These are phyloP conservation scores for Suillus occidentalis DNA, from an alignment of 768 basidiomycete genomes.

Conservation along the genomic window DNA sequence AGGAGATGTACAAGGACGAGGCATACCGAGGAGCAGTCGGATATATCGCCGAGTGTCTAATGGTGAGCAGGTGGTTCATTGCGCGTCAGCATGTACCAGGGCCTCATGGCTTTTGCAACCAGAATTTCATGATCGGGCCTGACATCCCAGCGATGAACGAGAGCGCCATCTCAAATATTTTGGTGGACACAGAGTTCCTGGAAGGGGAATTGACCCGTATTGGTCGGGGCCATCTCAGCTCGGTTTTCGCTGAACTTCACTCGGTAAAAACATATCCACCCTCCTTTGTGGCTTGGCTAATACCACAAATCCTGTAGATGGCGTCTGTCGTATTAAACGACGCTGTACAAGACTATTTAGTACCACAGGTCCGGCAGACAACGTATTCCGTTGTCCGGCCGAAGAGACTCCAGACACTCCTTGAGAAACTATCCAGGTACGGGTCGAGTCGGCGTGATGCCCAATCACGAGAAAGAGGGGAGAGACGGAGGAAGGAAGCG, in stretches of 20 bases:
- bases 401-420: constrained; percentile 67
- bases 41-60: constrained; percentile 84
- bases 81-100: background rate
- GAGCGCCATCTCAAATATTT: constrained; percentile 81
- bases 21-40: constrained; percentile 87
- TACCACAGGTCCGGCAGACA: constrained; percentile 65
- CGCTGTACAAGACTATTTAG: constrained; percentile 76
- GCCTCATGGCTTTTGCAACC: constrained; percentile 2
- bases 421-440: constrained; percentile 77
- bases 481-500: constrained; percentile 74
- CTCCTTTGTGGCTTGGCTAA: constrained; percentile 9
- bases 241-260: constrained; percentile 79
- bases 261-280: constrained; percentile 48
- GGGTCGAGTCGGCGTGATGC: constrained; percentile 63
- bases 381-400: constrained; percentile 67
- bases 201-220: constrained; percentile 82
- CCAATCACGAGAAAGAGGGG: constrained; percentile 61
- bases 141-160: constrained; percentile 83
- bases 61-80: constrained; percentile 54
- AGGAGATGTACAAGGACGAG: constrained; percentile 83
- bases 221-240: constrained; percentile 65
- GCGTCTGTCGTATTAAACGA: constrained; percentile 71
- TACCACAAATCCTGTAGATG: constrained; percentile 43
- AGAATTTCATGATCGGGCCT: constrained; percentile 80
- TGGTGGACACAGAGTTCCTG: constrained; percentile 85